Conservation (phyloP, 2,329 filamentous ascomycete genomes). For the Phoma herbarum region DNA sequence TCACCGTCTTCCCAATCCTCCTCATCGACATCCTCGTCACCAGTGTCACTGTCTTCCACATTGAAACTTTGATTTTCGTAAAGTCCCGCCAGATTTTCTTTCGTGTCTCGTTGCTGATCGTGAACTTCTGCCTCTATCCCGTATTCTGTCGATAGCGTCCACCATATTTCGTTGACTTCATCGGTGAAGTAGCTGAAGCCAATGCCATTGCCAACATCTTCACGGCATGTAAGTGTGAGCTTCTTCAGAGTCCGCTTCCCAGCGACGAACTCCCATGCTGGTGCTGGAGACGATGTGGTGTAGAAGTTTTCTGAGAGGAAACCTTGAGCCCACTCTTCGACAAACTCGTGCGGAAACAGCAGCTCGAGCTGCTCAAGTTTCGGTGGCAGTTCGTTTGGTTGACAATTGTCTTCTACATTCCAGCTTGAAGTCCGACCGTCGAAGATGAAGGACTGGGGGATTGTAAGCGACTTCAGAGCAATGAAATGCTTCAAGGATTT, state of each 20-base stretch:
- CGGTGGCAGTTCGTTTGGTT: conserved; percentile 23
- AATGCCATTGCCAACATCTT: conserved; percentile 19
- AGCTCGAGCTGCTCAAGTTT: conserved; percentile 29
- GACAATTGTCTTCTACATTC: background rate
- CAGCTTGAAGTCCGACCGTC: background rate
- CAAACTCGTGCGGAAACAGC: conserved; percentile 21
- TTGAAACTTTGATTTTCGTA: conserved; percentile 13
- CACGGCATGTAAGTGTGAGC: conserved; percentile 26
- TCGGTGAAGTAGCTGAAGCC: conserved; percentile 16
- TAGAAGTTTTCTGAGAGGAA: conserved; percentile 11
- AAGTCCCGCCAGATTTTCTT: conserved; percentile 10
- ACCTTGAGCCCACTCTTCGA: conserved; percentile 21
- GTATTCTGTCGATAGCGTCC: conserved; percentile 1
- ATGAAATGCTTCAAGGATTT: conserved; percentile 22
- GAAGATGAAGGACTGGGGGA: conserved; percentile 32
- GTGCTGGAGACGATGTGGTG: background rate
- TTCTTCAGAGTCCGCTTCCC: conserved; percentile 5
- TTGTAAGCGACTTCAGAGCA: conserved; percentile 21
- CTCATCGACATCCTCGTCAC: background rate
- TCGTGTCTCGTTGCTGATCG: conserved; percentile 14
- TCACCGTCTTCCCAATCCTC: background rate
- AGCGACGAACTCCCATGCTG: background rate
- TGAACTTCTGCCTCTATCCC: conserved; percentile 22
- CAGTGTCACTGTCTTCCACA: background rate
- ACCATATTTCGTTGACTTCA: conserved; percentile 20